Evolutionary conservation across 345 rosid genomes (phyloP), one percentile per base, ranked within the genome.

Genomic region (Arabis alpina): DNA sequence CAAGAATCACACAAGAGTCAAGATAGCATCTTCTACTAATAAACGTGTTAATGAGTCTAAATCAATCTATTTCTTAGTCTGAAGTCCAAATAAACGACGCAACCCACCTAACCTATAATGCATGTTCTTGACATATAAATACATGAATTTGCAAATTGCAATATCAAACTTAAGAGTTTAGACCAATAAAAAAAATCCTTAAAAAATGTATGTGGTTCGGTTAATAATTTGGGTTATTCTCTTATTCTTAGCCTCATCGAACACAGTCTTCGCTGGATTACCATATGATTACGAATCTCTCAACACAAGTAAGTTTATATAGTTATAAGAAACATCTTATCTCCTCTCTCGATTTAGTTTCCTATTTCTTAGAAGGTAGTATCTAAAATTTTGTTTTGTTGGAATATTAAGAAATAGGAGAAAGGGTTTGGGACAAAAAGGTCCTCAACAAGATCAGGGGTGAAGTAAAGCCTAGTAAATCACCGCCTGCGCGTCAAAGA

Each of bases 151-250:
- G 10, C 61, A 16, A 36, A 56, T 5, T 15, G 23, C 36, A 4
- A 32, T 32, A 56, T 56, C 19, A 64, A 64, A 64, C 30, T 37
- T 51, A 19, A 49, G 36, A 49, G 25, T 34, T 19, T 36, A 34
- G 25, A 32, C 54, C 30, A 45, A 47, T 15, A 25, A 6, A 15
- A 7, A 50, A 49, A 19, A 23, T 36, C 39, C 39, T 36, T 36
- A n/a, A 40, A 40, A 66, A 28, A 66, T 66, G 71, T 25, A 16
- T 3, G 51, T 55, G 14, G 2, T 68, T 32, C 53, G 24, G 36
- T 9, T 68, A 12, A 4, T 67, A 12, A 44, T 54, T 43, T 55
- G 43, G 54, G 55, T 67, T 54, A 3, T 30, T 32, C 8, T 59
- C 54, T 43, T 32, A 45, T 12, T 67, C 42, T 30, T 25, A 30